phyloP scores from a whole-genome alignment of 2,329 filamentous ascomycete species.

The Alternaria brassicicola region DNA sequence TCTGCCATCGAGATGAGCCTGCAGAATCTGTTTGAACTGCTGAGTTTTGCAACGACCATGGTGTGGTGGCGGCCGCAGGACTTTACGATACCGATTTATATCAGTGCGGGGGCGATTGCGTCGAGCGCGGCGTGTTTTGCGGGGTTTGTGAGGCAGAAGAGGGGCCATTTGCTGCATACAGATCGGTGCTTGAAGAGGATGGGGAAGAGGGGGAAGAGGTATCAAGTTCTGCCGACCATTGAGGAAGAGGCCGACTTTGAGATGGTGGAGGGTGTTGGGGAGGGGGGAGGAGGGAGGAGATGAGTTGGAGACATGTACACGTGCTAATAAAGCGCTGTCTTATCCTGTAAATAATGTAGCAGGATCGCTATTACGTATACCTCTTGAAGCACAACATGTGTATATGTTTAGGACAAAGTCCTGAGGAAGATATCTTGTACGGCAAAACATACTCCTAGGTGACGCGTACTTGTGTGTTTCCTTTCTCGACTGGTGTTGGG shows the following conservation, averaged over 20 bases:
- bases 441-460: no score
- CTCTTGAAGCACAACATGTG: no score
- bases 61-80: conserved; percentile 66
- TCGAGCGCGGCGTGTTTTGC: conserved; percentile 60
- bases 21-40: conserved; percentile 73
- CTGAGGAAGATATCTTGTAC: no score
- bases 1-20: conserved; percentile 70
- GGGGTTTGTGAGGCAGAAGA: conserved; percentile 61
- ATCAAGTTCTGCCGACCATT: conserved; percentile 31
- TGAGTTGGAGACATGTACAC: no score
- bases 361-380: no score
- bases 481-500: no score
- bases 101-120: conserved; percentile 63
- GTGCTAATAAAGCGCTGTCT: no score
- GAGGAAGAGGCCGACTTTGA: conserved; percentile 26
- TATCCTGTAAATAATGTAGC: no score
- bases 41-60: conserved; percentile 70
- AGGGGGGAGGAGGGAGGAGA: no score
- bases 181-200: conserved; percentile 28
- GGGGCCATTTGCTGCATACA: conserved; percentile 59
- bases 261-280: not conserved
- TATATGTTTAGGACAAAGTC: no score
- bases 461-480: no score
- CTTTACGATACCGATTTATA: conserved; percentile 67
- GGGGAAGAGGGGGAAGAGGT: conserved; percentile 21